Evolutionary conservation across 1,139 yeast species (phyloP), one percentile per base, ranked within the genome.

Genomic region (Scheffersomyces illinoinensis): DNA sequence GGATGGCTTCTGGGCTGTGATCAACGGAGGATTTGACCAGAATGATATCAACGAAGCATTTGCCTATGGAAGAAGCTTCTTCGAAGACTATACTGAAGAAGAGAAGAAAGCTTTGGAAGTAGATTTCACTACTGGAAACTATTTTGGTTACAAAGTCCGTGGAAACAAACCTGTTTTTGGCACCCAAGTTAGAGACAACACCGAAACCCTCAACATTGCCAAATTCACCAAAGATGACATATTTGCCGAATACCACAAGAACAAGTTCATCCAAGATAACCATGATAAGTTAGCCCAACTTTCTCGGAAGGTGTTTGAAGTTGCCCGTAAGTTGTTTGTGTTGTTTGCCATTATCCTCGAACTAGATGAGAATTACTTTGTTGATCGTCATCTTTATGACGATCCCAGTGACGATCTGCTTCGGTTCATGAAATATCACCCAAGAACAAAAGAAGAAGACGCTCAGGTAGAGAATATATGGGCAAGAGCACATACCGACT

Each of bases 1-100:
- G 20, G 76, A 74, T 50, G 79, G 79, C 17, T 75, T 75, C 59
- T 75, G 75, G 75, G 74, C 75, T 1, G 70, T 75, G 6, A 59
- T 64, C 17, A 71, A 70, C 53, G 67, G 68, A 49, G 78, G 76
- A 1, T 64, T 74, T 5, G 56, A 67, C 7, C 68, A 71, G 52
- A 69, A 69, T 19, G 72, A 74, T 48, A 67, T 75, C 50, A 59
- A 71, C 49, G 67, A 71, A 52, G 69, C 68, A 48, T 75, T 73
- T 58, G 67, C 73, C 3, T 65, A 73, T 46, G 78, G 76, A 7
- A 67, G 68, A 55, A 72, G 67, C 50, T 73, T 75, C 59, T 75
- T 75, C 53, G 68, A 66, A 23, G 66, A 71, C 53, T 71, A 71
- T 53, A 57, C 69, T 5, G 58, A 65, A 17, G 75, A 71, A 39